Conservation (phyloP, 805 yeast species). For the Zygoascus flipseniorum region DNA sequence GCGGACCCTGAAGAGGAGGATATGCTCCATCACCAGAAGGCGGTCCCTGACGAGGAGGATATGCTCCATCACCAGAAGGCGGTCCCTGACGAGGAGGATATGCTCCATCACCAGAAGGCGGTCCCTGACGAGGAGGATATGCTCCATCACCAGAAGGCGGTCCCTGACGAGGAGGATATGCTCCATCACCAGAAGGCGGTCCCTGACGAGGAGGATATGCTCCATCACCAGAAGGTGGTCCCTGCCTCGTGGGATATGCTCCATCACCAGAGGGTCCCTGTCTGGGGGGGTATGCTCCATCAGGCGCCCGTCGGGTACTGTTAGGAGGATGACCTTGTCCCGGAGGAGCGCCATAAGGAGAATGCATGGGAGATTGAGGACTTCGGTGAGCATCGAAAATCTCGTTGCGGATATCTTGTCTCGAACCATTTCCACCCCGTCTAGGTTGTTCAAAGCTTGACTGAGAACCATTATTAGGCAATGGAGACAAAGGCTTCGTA, state of each 20-base stretch:
- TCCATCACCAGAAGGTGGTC: neutral
- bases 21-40: neutral
- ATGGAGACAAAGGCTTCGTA: slow-evolving; percentile 21
- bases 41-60: neutral
- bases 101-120: neutral
- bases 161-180: too few relatives aligned
- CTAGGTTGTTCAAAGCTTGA: neutral
- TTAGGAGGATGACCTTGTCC: slow-evolving; percentile 5
- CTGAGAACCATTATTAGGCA: slow-evolving; percentile 4
- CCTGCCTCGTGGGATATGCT: neutral
- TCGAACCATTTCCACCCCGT: neutral
- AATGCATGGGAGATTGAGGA: neutral
- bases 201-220: too few relatives aligned
- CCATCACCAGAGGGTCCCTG: slow-evolving; percentile 1
- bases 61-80: neutral
- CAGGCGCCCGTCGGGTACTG: neutral
- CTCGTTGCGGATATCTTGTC: slow-evolving; percentile 1
- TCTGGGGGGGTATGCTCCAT: neutral
- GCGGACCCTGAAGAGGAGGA: neutral
- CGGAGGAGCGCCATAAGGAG: neutral
- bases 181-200: neutral
- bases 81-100: neutral
- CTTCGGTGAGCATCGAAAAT: neutral
- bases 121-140: too few relatives aligned
- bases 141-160: too few relatives aligned